Base-by-base conservation (phyloP, 1,284 basidiomycete species). In the Cryptococcus depauperatus region DNA sequence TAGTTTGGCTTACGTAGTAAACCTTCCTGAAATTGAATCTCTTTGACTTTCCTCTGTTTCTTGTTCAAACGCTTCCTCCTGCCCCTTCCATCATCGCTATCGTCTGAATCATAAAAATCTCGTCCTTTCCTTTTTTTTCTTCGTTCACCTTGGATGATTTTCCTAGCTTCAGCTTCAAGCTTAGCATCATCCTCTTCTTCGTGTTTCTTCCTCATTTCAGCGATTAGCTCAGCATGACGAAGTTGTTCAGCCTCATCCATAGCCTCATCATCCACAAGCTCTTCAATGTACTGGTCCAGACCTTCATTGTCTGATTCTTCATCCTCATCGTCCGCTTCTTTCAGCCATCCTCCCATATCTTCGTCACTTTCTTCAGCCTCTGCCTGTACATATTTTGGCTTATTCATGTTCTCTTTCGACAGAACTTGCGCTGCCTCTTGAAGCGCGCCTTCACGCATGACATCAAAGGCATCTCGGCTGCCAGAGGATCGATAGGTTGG, bases 331-430 rank as follows among this genome's bases (percentile, higher is more conserved):
- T 35, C 37, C 11, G 25, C 37, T 4, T 54, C 53, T 7, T 52
- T 54, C 13, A 43, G 22, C 6, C 46, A 43, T 5, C 28, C 64
- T 65, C 6, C 58, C 62, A 35, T 52, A 29, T 67, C 66, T 29
- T 69, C 66, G 28, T 66, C 65, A 34, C 60, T 63, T 40, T 69
- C 66, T 41, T 67, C 66, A 1, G 66, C 66, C 40, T 69, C 59
- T 29, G 52, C 61, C 28, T 69, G 64, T 26, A 69, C 42, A 18
- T 28, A 41, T 30, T 27, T 16, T 8, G 13, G 11, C 38, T 29
- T n/a, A 25, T 29, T 29, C 26, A 18, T 27, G 16, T 40, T 29
- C 26, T 5, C 16, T 16, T 29, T 40, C 14, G n/a, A n/a, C n/a
- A n/a, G n/a, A n/a, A n/a, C n/a, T n/a, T n/a, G n/a, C n/a, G n/a